These are phyloP conservation scores for Pyrenochaeta sp. DNA, from an alignment of 2,329 filamentous ascomycete genomes.

Conservation along the genomic window DNA sequence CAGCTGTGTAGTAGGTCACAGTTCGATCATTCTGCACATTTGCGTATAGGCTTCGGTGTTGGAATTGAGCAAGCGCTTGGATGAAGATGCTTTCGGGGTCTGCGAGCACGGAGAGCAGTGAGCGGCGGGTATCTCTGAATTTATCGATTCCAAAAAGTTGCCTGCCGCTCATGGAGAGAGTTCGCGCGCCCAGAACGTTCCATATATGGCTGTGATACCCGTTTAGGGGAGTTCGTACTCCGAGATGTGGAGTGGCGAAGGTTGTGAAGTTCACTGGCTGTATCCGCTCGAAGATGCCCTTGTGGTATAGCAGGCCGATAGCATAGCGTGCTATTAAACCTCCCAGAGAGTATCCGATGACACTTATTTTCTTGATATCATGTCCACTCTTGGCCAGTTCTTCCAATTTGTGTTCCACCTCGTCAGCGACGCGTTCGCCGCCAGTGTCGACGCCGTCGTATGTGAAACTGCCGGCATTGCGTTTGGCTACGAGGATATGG, in stretches of 20 bases:
- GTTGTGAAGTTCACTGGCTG: conserved; percentile 93
- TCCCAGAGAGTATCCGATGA: conserved; percentile 89
- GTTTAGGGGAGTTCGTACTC: conserved; percentile 55
- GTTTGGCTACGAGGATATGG: conserved; percentile 75
- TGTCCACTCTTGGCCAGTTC: conserved; percentile 68
- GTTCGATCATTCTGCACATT: conserved; percentile 89
- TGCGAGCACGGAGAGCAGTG: conserved; percentile 81
- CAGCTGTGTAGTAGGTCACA: conserved; percentile 83
- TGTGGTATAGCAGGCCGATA: conserved; percentile 81
- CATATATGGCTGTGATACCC: conserved; percentile 56
- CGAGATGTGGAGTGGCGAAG: conserved; percentile 81
- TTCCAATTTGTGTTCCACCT: conserved; percentile 68
- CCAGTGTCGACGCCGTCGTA: conserved; percentile 75
- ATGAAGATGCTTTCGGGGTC: conserved; percentile 89
- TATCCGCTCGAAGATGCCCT: conserved; percentile 79
- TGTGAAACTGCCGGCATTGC: conserved; percentile 75
- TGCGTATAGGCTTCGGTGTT: conserved; percentile 78
- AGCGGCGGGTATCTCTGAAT: conserved; percentile 83
- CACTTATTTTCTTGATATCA: conserved; percentile 80
- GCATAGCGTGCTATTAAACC: conserved; percentile 88
- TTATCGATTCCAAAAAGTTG: conserved; percentile 89
- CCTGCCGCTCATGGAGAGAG: conserved; percentile 81
- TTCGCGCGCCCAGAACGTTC: conserved; percentile 85
- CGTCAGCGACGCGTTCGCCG: conserved; percentile 70
- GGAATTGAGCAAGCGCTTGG: conserved; percentile 77